phyloP scores from a whole-genome alignment of 345 rosid species.

The Garcia nutans region DNA sequence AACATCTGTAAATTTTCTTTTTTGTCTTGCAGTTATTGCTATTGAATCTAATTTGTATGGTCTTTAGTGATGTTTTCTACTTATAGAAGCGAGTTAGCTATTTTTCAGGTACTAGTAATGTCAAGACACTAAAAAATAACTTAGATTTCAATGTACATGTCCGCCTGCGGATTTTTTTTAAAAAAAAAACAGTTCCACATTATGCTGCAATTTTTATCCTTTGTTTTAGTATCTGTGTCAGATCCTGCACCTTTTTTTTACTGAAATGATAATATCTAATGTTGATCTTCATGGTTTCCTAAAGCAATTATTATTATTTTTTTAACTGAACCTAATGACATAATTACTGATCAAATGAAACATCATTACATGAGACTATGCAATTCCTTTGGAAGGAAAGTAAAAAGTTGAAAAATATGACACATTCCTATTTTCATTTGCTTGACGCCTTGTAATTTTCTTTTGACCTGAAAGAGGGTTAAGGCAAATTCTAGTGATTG shows the following conservation, averaged over 20 bases:
- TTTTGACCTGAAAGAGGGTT: too few relatives aligned
- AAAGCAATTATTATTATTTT: too few relatives aligned
- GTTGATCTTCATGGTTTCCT: too few relatives aligned
- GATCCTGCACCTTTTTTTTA: background rate
- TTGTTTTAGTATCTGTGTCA: background rate
- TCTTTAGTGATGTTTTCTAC: background rate
- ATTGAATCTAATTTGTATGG: background rate
- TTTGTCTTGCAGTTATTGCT: background rate
- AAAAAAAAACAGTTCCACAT: background rate
- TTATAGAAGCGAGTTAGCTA: background rate
- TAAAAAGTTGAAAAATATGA: too few relatives aligned
- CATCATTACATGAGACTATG: too few relatives aligned
- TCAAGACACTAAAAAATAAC: background rate
- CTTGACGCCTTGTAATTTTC: too few relatives aligned
- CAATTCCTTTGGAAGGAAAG: too few relatives aligned
- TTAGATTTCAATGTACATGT: constrained; percentile 8
- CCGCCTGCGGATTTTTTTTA: background rate
- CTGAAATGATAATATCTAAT: background rate
- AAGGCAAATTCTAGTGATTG: too few relatives aligned
- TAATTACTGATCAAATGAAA: too few relatives aligned
- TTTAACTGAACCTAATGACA: too few relatives aligned
- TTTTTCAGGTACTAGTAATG: background rate
- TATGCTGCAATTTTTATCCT: background rate
- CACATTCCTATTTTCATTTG: too few relatives aligned
- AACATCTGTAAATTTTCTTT: constrained; percentile 22